These are phyloP conservation scores for Coemansia sp. DNA, from an alignment of 192 early-diverging fungal genomes.

Conservation along the genomic window DNA sequence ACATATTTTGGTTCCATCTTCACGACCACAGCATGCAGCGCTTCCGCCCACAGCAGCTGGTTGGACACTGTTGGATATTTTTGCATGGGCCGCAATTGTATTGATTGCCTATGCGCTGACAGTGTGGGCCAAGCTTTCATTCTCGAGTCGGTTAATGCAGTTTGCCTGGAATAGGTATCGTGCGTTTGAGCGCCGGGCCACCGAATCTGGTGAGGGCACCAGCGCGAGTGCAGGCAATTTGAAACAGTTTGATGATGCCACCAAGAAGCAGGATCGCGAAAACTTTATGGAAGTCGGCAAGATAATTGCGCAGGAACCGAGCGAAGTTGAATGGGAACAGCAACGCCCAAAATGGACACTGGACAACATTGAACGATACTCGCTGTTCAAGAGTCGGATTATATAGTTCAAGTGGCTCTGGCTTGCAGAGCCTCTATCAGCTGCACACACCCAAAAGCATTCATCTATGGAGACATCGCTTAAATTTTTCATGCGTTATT, in stretches of 20 bases:
- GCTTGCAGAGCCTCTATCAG: background rate
- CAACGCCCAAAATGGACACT: constrained; percentile 63
- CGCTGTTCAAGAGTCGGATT: constrained; percentile 87
- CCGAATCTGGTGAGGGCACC: constrained; percentile 6
- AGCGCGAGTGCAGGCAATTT: constrained; percentile 12
- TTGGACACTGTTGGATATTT: constrained; percentile 44
- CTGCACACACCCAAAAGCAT: constrained; percentile 4
- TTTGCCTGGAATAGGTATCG: constrained; percentile 67
- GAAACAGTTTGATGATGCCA: constrained; percentile 44
- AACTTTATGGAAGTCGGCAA: constrained; percentile 38
- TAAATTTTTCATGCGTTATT: background rate
- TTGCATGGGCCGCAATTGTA: constrained; percentile 41
- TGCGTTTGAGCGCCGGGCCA: constrained; percentile 52
- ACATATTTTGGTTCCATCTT: constrained; percentile 32
- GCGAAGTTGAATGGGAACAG: constrained; percentile 54
- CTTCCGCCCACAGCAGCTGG: constrained; percentile 11
- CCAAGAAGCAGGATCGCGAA: constrained; percentile 53
- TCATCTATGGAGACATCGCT: background rate
- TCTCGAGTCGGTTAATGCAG: constrained; percentile 73
- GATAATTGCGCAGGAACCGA: constrained; percentile 33
- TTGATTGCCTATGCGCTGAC: constrained; percentile 58
- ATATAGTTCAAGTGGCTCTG: constrained; percentile 50
- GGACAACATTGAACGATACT: constrained; percentile 87
- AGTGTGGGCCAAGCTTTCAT: constrained; percentile 70
- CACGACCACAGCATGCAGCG: constrained; percentile 7